Evolutionary conservation across 116 monocot species (phyloP), one percentile per base, ranked within the genome.

Genomic region (Thalassia testudinum): DNA sequence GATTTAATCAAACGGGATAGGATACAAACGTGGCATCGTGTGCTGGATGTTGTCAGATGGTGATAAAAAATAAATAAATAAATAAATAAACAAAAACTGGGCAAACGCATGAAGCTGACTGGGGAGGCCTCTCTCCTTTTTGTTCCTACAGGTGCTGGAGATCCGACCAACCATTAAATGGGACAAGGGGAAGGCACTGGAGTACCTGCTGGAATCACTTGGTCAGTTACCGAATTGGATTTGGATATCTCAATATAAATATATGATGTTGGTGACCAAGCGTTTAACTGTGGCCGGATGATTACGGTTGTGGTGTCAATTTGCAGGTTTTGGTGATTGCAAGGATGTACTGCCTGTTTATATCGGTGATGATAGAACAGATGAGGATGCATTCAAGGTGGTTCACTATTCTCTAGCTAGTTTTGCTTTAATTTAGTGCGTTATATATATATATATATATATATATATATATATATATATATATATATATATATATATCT

Each of bases 141-240:
- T 12, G 19, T 28, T 20, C 53, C 5, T 62, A 48, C 20, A 78
- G 83, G 83, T 84, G 47, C 53, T 90, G 27, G 89, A 83, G 79
- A 78, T 90, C 64, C 65, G 89, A 0, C 89, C 89, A 15, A 59
- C 59, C 14, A 75, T 90, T 45, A 75, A 73, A 24, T 90, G 89
- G 89, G 89, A 89, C 72, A 89, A 89, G 57, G 89, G 89, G 44
- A 77, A 77, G 75, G 83, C 83, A 51, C 66, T 89, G 21, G 80
- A 80, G 69, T 89, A 79, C 55, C 56, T 87, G 64, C 25, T 87
- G 24, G 73, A 78, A 34, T 70, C 82, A 38, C 78, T 87, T 16
- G 87, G 81, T 85, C 50, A 65, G 61, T 34, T 34, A 3, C 30
- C 3, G 10, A 10, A 34, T 34, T 10, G 6, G 6, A 34, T 34